Base-by-base conservation (phyloP, 805 yeast species). In the Yarrowia sp. region DNA sequence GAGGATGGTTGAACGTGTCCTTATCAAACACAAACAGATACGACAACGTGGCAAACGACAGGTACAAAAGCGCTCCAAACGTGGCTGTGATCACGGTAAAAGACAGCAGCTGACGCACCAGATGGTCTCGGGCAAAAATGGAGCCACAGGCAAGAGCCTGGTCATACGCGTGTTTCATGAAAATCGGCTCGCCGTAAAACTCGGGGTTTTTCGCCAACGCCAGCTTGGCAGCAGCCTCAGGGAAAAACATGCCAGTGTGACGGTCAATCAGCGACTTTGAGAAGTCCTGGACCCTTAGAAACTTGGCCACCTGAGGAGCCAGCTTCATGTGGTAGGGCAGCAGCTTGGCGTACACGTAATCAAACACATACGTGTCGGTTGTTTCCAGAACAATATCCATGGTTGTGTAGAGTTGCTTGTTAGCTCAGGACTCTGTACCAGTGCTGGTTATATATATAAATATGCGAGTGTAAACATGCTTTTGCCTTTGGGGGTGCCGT, bases 301-400 rank as follows among this genome's bases (percentile, higher is more conserved):
- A 22, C 30, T 62, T 62, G 38, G 52, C 52, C 14, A 62, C 22
- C 35, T 35, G 43, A 11, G 49, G 38, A 14, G 66, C 64, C 26
- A 64, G 48, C 12, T 38, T 48, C 26, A 32, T 49, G 14, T 52
- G 10, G 36, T 65, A 56, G 16, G 97, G 97, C 52, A 90, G 78
- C 2, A 84, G 67, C 43, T 77, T 77, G 32, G 98, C 89, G 71
- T 92, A 93, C 17, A 84, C 78, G 73, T 79, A 81, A 78, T 95
- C 99, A 59, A 93, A 83, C 30, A 85, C 71, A 70, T 78, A 89
- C 54, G 89, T 81, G 77, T 95, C 99, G 51, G 80, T 77, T 24
- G 85, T 79, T 76, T 95, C 99, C 62, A 95, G 82, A 24, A 91
- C 92, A 72, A 95, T 79, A 87, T 95, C 99, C 99, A 95, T 93